Conservation (phyloP, 2,329 filamentous ascomycete genomes). For the Xylaria sp. region DNA sequence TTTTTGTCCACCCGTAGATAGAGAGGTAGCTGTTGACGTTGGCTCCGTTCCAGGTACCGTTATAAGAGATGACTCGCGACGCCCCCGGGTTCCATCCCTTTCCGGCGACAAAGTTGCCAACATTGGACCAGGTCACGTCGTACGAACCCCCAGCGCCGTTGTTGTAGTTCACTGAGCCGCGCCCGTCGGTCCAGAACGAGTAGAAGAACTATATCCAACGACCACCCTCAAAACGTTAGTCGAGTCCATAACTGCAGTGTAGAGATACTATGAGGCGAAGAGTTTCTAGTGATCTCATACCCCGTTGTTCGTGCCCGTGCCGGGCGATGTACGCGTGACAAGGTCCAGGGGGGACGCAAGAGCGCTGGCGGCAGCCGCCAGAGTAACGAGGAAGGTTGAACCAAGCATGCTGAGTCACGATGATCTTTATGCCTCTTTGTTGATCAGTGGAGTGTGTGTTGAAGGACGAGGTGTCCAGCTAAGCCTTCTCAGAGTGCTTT, state of each 20-base stretch:
- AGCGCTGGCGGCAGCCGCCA: conserved; percentile 36
- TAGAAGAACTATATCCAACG: conserved; percentile 55
- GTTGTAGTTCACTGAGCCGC: conserved; percentile 59
- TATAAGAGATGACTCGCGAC: conserved; percentile 39
- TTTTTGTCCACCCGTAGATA: conserved; percentile 48
- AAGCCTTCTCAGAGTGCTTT: conserved; percentile 12
- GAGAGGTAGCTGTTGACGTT: conserved; percentile 51
- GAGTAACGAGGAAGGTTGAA: conserved; percentile 38
- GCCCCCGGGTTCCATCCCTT: conserved; percentile 55
- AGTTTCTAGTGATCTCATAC: conserved; percentile 18
- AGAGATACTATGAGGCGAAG: background rate
- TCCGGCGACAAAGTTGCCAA: conserved; percentile 56
- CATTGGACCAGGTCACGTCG: conserved; percentile 55
- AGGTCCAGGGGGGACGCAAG: conserved; percentile 41
- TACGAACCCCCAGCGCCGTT: conserved; percentile 59
- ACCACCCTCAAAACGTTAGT: background rate
- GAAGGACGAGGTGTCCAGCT: conserved; percentile 3
- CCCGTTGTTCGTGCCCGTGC: conserved; percentile 53
- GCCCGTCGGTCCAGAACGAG: conserved; percentile 66
- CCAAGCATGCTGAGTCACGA: conserved; percentile 32
- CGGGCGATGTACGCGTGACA: conserved; percentile 37
- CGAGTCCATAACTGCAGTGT: background rate
- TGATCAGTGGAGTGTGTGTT: conserved; percentile 7
- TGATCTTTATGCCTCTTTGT: conserved; percentile 11
- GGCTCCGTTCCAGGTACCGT: conserved; percentile 43